Conservation (phyloP, 2,329 filamentous ascomycete species). For the Calonectria honghensis region DNA sequence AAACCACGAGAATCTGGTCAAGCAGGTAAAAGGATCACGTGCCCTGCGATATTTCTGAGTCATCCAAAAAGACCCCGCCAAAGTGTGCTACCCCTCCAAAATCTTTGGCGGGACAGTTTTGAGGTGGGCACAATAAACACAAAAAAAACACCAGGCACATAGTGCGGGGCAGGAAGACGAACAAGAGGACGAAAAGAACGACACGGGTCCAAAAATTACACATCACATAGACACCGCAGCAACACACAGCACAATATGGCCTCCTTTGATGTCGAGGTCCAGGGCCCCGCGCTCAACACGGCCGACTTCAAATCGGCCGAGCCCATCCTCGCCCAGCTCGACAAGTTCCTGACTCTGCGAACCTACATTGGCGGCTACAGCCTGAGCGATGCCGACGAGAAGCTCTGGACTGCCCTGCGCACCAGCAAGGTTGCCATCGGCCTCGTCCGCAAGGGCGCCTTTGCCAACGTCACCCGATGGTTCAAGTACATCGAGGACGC, state of each 20-base stretch:
- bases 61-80: constrained; percentile 37
- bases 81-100: constrained; percentile 33
- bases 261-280: constrained; percentile 53
- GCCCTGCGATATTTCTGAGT: constrained; percentile 32
- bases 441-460: constrained; percentile 85
- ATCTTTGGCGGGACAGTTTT: constrained; percentile 32
- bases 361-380: constrained; percentile 90
- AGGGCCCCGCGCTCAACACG: constrained; percentile 52
- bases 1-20: constrained; percentile 7
- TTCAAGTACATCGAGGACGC: constrained; percentile 89
- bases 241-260: constrained; percentile 45
- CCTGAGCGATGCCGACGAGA: constrained; percentile 84
- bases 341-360: constrained; percentile 90
- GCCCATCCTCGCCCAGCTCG: constrained; percentile 82
- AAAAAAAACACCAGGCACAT: constrained; percentile 24
- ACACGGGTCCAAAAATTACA: neutral
- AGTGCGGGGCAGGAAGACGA: constrained; percentile 33
- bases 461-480: constrained; percentile 89
- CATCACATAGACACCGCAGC: constrained; percentile 5
- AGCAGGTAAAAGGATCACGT: constrained; percentile 25
- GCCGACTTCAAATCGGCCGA: constrained; percentile 87
- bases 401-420: constrained; percentile 88
- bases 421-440: constrained; percentile 89
- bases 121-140: constrained; percentile 33
- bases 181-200: neutral